A percentile compares a stretch with the other conserved stretches of the same genome.
phyloP scores from a whole-genome alignment of 2,329 filamentous ascomycete genomes.

The Aspergillus udagawae region DNA sequence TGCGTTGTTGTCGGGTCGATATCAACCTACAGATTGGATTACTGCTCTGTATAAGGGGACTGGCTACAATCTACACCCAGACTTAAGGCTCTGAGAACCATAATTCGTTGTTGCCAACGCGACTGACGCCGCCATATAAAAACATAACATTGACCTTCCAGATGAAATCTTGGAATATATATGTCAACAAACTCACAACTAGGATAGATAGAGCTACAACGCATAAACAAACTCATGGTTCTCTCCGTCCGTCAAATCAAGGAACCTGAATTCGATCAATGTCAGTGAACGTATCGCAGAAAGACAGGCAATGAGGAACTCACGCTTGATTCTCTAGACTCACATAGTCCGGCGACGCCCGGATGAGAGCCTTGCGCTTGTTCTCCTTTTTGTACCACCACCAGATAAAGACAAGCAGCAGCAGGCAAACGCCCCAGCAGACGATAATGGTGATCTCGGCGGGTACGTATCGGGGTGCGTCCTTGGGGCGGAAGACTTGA shows the following conservation, averaged over 20 bases:
- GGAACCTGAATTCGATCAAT: constrained; percentile 34
- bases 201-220: constrained; percentile 23
- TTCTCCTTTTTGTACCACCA: constrained; percentile 60
- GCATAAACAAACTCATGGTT: constrained; percentile 61
- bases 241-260: constrained; percentile 64
- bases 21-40: neutral
- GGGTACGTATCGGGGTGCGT: constrained; percentile 58
- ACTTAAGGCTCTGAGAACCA: too few relatives aligned
- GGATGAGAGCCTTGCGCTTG: constrained; percentile 51
- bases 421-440: constrained; percentile 52
- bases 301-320: constrained; percentile 16
- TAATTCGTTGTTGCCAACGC: too few relatives aligned
- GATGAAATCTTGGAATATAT: too few relatives aligned
- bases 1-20: neutral
- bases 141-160: too few relatives aligned
- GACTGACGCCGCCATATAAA: too few relatives aligned
- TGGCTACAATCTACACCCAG: neutral
- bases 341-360: constrained; percentile 53
- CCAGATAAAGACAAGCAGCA: constrained; percentile 59
- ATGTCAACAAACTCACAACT: too few relatives aligned
- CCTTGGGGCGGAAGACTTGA: constrained; percentile 54
- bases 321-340: constrained; percentile 65
- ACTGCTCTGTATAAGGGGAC: neutral
- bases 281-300: neutral
- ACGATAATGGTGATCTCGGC: constrained; percentile 62